Evolutionary conservation across 495 filamentous ascomycete species (phyloP), one percentile per base, ranked within the genome.

Genomic region (Copromyces sp.): DNA sequence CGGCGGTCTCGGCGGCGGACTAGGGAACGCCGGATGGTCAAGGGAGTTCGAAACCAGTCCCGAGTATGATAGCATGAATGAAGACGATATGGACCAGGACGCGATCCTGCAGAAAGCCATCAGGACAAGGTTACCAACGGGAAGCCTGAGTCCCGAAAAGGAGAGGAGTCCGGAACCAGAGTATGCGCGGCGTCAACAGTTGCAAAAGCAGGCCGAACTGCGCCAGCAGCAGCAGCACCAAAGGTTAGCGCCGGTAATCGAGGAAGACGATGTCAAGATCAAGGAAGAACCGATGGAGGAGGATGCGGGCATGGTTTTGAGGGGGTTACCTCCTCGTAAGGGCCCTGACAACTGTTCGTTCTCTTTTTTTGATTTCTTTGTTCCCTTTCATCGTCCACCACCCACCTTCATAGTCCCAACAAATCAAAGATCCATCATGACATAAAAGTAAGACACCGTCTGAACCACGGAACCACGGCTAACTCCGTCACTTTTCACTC

Each of bases 101-200:
- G 75, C 78, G 71, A 82, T 86, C n/a, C 81, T 88, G 38, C 82
- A 82, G 70, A 81, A 81, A 47, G 86, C 86, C 9, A 82, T 81
- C 68, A 78, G 84, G 72, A 87, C 84, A 61, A 82, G 86, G 72
- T 74, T 88, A 70, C 86, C 86, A 3, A 81, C 84, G 4, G 86
- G 85, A 17, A 86, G 84, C 71, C 47, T 86, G 68, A 83, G 81
- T 35, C 86, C 86, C 1, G 86, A 87, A 70, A 87, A 86, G 76
- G 80, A 80, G 69, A 73, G 80, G 69, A 83, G 84, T 73, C 85
- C 84, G 53, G 81, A 86, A 74, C 82, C 84, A 41, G 79, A 85
- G 42, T 78, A 77, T 47, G 76, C 77, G 65, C 75, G 80, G 61
- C 77, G 80, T 61, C 74, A 59, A 29, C 47, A 59, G 47, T 59